Percentiles rank a stretch among this genome's conserved stretches.
These are phyloP conservation scores for Colletotrichum musae DNA, from an alignment of 2,329 filamentous ascomycete genomes.

Conservation along the genomic window DNA sequence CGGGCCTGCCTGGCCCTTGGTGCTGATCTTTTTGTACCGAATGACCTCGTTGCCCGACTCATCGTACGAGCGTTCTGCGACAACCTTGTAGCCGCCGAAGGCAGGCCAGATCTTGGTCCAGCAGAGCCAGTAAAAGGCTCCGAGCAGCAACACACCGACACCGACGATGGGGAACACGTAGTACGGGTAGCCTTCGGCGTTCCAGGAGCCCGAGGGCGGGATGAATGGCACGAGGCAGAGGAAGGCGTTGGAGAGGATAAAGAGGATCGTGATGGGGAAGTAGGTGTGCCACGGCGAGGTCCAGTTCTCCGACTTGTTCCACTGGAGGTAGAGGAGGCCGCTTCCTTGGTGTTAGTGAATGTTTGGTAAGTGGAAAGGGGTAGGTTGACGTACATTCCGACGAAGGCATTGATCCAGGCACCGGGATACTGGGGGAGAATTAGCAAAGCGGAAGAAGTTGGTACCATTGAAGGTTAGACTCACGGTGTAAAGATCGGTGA, in stretches of 20 bases:
- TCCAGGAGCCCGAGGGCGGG: conserved; percentile 63
- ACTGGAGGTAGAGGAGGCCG: conserved; percentile 67
- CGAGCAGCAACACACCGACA: conserved; percentile 64
- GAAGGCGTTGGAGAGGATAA: conserved; percentile 66
- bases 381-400: conserved; percentile 47
- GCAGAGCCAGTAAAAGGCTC: conserved; percentile 65
- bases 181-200: conserved; percentile 67
- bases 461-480: neutral
- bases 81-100: conserved; percentile 65
- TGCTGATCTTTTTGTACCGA: conserved; percentile 54
- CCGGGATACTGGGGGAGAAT: conserved; percentile 57
- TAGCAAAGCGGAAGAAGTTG: neutral
- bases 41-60: conserved; percentile 58
- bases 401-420: conserved; percentile 68
- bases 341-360: conserved; percentile 43
- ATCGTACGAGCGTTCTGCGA: conserved; percentile 58
- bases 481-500: conserved; percentile 65
- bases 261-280: conserved; percentile 63
- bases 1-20: conserved; percentile 4
- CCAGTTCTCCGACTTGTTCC: conserved; percentile 66
- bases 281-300: conserved; percentile 66
- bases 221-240: conserved; percentile 69
- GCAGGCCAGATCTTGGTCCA: conserved; percentile 67
- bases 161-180: conserved; percentile 71
- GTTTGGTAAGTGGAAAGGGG: neutral